Evolutionary conservation across 2,329 filamentous ascomycete species (phyloP).

Genomic region (Colletotrichum sp.): DNA sequence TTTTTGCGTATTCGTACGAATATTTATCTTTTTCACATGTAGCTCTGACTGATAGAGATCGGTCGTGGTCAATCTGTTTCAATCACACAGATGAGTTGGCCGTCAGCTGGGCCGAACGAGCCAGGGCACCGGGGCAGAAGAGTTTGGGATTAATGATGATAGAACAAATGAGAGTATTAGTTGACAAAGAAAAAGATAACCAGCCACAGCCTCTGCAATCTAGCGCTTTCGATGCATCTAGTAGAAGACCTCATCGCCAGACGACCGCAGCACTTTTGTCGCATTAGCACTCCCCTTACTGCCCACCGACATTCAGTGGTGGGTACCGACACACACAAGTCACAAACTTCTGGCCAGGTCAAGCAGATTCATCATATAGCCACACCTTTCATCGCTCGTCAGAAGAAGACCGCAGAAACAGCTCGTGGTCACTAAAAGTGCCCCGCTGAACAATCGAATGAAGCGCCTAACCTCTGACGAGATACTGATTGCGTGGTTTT

Average conservation of each 20-base stretch:
- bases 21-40: neutral
- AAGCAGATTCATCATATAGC: neutral
- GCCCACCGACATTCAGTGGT: neutral
- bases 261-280: neutral
- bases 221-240: no score
- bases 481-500: neutral
- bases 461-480: neutral
- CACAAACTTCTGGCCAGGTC: neutral
- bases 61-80: neutral
- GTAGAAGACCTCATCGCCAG: no score
- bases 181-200: no score
- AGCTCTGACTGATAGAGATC: neutral
- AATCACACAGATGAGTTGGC: neutral
- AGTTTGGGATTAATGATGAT: no score
- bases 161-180: no score
- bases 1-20: neutral
- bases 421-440: neutral
- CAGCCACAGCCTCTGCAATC: no score
- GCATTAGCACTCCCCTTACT: neutral
- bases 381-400: neutral
- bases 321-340: neutral
- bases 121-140: no score
- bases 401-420: no score
- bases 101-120: neutral
- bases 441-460: neutral